Base-by-base conservation (phyloP, 2,329 filamentous ascomycete genomes). In the Fusarium sp. region DNA sequence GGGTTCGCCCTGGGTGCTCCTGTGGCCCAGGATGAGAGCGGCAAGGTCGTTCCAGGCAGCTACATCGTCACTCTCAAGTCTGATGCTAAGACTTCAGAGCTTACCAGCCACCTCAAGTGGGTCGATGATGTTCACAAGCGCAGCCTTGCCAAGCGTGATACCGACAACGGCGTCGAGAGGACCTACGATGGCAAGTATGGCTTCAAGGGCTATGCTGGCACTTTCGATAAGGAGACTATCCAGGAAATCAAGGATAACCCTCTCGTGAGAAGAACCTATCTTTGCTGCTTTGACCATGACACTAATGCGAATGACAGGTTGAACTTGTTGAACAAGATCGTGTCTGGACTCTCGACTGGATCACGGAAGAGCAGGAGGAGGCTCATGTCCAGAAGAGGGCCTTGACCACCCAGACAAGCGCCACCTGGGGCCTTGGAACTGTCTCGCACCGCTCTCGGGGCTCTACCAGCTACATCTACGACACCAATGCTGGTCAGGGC, bases 21-120 rank as follows among this genome's bases (percentile, higher is more conserved):
- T 31, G 59, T 75, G 36, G 66, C 67, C 9, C 69, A 75, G 58
- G 68, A 65, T 29, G 70, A 67, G 59, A 59, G 70, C 11, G 69
- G 64, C 42, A 35, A 74, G 35, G 64, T 83, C 62, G 73, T 84
- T 53, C 76, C 82, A 56, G 81, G 80, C 74, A 85, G 85, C 63
- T 92, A 90, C 81, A 91, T 92, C 74, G 86, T 92, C 40, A 89
- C 91, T 57, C 90, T 91, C 81, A 89, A 91, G 80, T 82, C 83
- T 71, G 85, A 84, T 61, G 83, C 84, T 72, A 81, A 80, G 58
- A 79, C 84, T 20, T 82, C 83, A 5, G 83, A 82, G 36, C 83
- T 91, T 72, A 80, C 83, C 42, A 81, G 82, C 53, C 87, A 90
- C 78, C 78, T 89, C 72, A 77, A 79, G 53, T 86, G 84, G 74